A percentile compares a stretch with the other conserved stretches of the same genome.
Conservation (phyloP, 2,329 filamentous ascomycete genomes). For the Colletotrichum phormii region DNA sequence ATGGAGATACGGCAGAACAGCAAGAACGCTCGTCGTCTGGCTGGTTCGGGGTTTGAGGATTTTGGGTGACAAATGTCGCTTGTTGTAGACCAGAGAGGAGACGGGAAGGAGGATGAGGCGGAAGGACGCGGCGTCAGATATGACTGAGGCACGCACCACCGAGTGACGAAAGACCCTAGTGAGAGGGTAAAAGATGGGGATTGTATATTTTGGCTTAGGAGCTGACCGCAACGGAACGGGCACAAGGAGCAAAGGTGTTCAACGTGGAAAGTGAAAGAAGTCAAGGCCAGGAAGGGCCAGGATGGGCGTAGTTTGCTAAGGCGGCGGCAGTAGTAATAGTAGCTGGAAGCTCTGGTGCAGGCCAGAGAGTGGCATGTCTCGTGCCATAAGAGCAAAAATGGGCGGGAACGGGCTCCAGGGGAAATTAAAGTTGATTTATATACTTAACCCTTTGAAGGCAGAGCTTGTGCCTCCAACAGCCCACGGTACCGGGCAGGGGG, state of each 20-base stretch:
- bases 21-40: neutral
- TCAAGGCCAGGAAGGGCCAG: slow-evolving; percentile 11
- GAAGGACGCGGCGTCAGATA: slow-evolving; percentile 15
- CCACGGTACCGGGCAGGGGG: slow-evolving; percentile 16
- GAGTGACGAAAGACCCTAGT: slow-evolving; percentile 19
- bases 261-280: slow-evolving; percentile 19
- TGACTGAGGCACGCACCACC: slow-evolving; percentile 25
- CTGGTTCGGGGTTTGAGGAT: neutral
- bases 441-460: slow-evolving; percentile 44
- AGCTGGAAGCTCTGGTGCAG: slow-evolving; percentile 48
- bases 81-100: slow-evolving; percentile 2
- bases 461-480: slow-evolving; percentile 38
- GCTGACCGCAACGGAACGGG: slow-evolving; percentile 10
- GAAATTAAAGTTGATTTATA: slow-evolving; percentile 54
- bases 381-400: slow-evolving; percentile 53
- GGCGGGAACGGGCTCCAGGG: slow-evolving; percentile 41
- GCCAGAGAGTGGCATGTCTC: slow-evolving; percentile 54
- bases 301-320: slow-evolving; percentile 31
- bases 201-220: slow-evolving; percentile 14
- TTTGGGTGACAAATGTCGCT: slow-evolving; percentile 1
- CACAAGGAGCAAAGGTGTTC: slow-evolving; percentile 12
- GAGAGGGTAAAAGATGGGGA: slow-evolving; percentile 1
- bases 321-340: slow-evolving; percentile 33
- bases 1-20: neutral
- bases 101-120: slow-evolving; percentile 9